A percentile compares a stretch with the other conserved stretches of the same genome.
Conservation (phyloP, 2,329 filamentous ascomycete genomes). For the Pseudopithomyces maydicus region DNA sequence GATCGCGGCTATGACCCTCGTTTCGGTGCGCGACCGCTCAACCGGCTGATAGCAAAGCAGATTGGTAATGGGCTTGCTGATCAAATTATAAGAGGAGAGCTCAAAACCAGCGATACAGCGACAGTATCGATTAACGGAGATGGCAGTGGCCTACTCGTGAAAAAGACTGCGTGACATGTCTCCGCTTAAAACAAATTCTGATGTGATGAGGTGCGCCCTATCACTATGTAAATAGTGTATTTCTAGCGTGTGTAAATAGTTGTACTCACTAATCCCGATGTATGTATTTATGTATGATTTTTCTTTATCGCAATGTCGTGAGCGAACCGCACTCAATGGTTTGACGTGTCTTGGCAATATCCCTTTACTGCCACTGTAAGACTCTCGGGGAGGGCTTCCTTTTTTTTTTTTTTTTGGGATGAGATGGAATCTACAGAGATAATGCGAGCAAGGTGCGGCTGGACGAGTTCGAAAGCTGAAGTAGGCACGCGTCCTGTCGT, state of each 20-base stretch:
- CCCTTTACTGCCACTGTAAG: no score
- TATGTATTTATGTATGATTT: background rate
- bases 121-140: slow-evolving; percentile 69
- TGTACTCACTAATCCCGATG: background rate
- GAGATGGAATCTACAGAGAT: no score
- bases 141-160: slow-evolving; percentile 31
- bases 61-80: slow-evolving; percentile 89
- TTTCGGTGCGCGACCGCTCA: slow-evolving; percentile 88
- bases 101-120: slow-evolving; percentile 76
- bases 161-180: slow-evolving; percentile 6
- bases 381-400: no score
- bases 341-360: no score
- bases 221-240: slow-evolving; percentile 2
- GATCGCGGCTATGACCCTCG: slow-evolving; percentile 88
- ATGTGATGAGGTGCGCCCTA: no score
- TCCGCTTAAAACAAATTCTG: background rate
- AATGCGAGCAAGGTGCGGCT: no score
- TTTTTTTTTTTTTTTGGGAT: no score
- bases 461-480: background rate
- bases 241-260: slow-evolving; percentile 2
- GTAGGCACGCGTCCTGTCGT: slow-evolving; percentile 23
- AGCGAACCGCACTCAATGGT: background rate
- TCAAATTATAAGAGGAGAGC: slow-evolving; percentile 84
- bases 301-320: background rate
- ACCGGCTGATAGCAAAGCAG: slow-evolving; percentile 86